phyloP scores from a whole-genome alignment of 164 flowering plant genomes.

The Piper longum region DNA sequence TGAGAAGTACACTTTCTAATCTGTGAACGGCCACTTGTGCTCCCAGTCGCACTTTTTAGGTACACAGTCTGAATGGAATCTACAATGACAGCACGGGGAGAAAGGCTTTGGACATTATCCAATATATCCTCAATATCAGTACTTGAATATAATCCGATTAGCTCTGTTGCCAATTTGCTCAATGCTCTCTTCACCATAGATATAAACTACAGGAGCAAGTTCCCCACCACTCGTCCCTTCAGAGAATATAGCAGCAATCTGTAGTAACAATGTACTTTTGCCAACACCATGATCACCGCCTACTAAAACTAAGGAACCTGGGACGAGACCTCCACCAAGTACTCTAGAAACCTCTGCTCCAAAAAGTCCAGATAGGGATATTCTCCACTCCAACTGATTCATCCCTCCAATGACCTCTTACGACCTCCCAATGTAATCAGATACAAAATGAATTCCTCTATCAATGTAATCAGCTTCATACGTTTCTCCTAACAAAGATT shows the following conservation, averaged over 20 bases:
- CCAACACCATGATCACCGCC: constrained; percentile 99
- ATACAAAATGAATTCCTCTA: too few species aligned
- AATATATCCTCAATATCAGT: constrained; percentile 92
- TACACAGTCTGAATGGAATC: constrained; percentile 98
- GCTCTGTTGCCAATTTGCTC: constrained; percentile 93
- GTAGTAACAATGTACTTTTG: constrained; percentile 82
- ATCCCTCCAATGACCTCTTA: constrained; percentile 47
- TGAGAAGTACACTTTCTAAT: constrained; percentile 89
- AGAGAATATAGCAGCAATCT: constrained; percentile 81
- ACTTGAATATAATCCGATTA: constrained; percentile 74
- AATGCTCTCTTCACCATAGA: constrained; percentile 98
- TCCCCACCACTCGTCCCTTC: constrained; percentile 31
- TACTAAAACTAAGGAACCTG: constrained; percentile 84
- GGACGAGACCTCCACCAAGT: constrained; percentile 97
- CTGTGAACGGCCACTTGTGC: constrained; percentile 74
- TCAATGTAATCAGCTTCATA: too few species aligned
- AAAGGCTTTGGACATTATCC: constrained; percentile 39
- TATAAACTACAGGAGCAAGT: constrained; percentile 67
- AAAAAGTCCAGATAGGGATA: constrained; percentile 58
- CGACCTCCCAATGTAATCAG: too few species aligned
- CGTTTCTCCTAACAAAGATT: too few species aligned
- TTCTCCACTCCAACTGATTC: constrained; percentile 40
- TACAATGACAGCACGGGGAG: constrained; percentile 63
- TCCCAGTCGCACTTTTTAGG: constrained; percentile 62
- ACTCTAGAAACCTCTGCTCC: constrained; percentile 85